These are phyloP conservation scores for Camellia japonica DNA, from an alignment of 148 eudicot species.

Conservation along the genomic window DNA sequence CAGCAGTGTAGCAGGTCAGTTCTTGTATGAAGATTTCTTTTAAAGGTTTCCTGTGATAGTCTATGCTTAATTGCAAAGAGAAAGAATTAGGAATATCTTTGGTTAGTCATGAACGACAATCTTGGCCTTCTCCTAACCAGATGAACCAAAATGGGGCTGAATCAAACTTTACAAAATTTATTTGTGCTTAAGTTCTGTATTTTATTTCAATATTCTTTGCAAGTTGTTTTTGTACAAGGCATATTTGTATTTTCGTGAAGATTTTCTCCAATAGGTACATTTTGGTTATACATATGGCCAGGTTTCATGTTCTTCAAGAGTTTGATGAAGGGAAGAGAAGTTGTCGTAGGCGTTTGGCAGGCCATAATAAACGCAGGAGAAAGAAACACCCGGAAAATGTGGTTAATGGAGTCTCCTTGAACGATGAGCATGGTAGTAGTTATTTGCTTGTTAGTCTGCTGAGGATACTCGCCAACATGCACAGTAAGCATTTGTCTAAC, in stretches of 20 bases:
- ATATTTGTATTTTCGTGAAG: background rate
- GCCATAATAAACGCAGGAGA: slow-evolving; percentile 86
- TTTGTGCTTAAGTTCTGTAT: background rate
- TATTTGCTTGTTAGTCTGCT: slow-evolving; percentile 59
- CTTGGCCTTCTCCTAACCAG: background rate
- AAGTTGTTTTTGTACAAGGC: background rate
- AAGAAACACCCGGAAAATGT: slow-evolving; percentile 73
- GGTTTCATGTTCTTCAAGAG: slow-evolving; percentile 90
- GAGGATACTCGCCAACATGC: slow-evolving; percentile 70
- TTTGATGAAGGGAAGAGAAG: slow-evolving; percentile 98
- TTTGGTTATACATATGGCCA: slow-evolving; percentile 24
- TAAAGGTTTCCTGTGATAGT: background rate
- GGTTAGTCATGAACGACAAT: background rate
- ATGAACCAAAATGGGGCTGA: background rate
- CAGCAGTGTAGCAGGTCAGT: slow-evolving; percentile 97
- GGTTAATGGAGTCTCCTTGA: slow-evolving; percentile 36
- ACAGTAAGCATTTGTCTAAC: slow-evolving; percentile 45
- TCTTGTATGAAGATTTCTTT: background rate
- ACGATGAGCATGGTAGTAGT: slow-evolving; percentile 57
- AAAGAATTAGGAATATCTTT: background rate
- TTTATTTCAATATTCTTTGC: background rate
- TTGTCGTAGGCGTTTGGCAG: slow-evolving; percentile 93
- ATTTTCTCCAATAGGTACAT: background rate
- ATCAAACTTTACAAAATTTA: background rate
- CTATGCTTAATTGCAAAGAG: background rate